Base-by-base conservation (phyloP, 2,329 filamentous ascomycete genomes). In the Colletotrichum chlorophyti region DNA sequence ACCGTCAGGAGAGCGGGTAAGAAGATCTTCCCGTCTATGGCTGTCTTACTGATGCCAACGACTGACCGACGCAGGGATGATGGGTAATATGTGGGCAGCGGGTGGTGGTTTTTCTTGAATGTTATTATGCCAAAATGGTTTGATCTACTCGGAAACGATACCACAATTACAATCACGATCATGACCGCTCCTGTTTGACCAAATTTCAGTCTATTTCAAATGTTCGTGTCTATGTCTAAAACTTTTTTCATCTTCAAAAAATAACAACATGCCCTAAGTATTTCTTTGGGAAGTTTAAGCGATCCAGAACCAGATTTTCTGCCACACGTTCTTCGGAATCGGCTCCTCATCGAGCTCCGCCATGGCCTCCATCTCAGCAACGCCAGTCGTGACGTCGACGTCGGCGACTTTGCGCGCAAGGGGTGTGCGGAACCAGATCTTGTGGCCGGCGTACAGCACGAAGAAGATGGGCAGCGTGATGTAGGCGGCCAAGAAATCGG, bases 401-500 rank as follows among this genome's bases (percentile, higher is more conserved):
- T 86, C 75, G 24, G 76, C 70, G 0, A 75, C 61, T n/a, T 70
- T 75, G 15, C 74, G 78, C 11, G 69, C 71, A 17, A 74, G 73
- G 3, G 74, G 71, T 2, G 80, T 83, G 26, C 79, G 72, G 66
- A 69, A 76, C 62, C 69, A 72, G 8, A 81, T 21, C 75, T 87
- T 88, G 76, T 90, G 88, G 3, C 79, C 84, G 11, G 83, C 6
- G 65, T 89, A 90, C 1, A 89, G 75, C 0, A 76, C 71, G 2
- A 86, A 63, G 70, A 90, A 90, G 64, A 81, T 83, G 41, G 79
- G 87, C 0, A 89, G 75, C 9, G 79, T 88, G 66, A 90, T 78
- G 65, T 87, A 92, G 65, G 74, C 80, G 0, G 84, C 83, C n/a
- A 88, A 59, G 66, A 95, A 95, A 65, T 79, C 79, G 5, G 80